Base-by-base conservation (phyloP, 2,329 filamentous ascomycete genomes). In the Curvularia lunata region DNA sequence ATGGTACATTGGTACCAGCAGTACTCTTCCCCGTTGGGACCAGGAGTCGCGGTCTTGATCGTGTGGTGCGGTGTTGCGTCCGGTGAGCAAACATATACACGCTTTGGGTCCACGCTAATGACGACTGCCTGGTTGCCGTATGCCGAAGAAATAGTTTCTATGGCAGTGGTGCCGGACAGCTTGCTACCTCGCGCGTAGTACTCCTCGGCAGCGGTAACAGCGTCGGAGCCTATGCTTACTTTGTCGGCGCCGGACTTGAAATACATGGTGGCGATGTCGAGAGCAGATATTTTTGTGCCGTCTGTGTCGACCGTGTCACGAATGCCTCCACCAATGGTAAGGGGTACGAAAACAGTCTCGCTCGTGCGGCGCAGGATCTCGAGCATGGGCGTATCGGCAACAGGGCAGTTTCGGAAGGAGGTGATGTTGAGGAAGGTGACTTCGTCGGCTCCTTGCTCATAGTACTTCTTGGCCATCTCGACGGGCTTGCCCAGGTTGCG, bases 1-100 rank as follows among this genome's bases (percentile, higher is more conserved):
- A 96, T 92, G 6, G 95, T 99, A 80, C 95, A 98, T 56, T 95
- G 93, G 76, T 97, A 99, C 94, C 94, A 99, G 81, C 92, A 97
- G 78, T 87, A 90, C 51, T 82, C 80, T 77, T 97, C 91, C 27
- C 92, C 92, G 42, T 85, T 84, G 21, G 91, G 88, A 8, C 93
- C 92, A 0, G 86, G 87, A 60, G 81, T 85, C 0, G 79, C 75
- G 0, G 94, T 97, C 71, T 84, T 81, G 71, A 97, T 81, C 13
- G 89, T 91, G 77, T 95, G 90, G 70, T 91, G 88, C 1, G 85
- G 84, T 52, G 91, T 92, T 48, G 88, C 85, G 23, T 84, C 79
- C 38, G 89, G 88, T 42, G 85, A 84, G 2, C 81, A 72, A 52
- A 97, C 90, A 78, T 96, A 97, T 10, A 98, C 87, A 56, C 95